Percentiles rank a stretch among this genome's conserved stretches.
phyloP scores from a whole-genome alignment of 139 green algal species.

The Chlamydomonas eustigma region DNA sequence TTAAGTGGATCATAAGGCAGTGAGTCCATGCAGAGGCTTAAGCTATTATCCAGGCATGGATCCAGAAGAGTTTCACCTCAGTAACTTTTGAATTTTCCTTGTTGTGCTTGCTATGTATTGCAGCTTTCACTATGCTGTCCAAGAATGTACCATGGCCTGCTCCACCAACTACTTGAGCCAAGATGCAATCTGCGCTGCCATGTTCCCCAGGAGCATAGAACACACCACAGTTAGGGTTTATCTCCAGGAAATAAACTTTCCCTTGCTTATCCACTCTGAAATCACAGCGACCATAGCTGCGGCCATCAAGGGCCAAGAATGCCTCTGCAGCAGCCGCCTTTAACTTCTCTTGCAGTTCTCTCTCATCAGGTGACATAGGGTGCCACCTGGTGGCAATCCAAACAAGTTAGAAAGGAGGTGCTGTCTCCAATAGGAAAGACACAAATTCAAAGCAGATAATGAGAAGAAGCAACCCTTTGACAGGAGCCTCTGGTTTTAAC shows the following conservation, averaged over 20 bases:
- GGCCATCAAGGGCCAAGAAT: conserved; percentile 12
- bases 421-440: no score
- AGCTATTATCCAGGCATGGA: neutral
- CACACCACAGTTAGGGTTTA: conserved; percentile 35
- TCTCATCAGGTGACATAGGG: neutral
- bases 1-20: no score
- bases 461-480: no score
- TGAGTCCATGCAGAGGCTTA: neutral
- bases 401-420: no score
- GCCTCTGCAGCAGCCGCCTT: neutral
- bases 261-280: conserved; percentile 20
- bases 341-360: conserved; percentile 9
- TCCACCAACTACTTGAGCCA: conserved; percentile 13
- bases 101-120: neutral
- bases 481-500: no score
- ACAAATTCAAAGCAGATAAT: no score
- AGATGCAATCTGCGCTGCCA: conserved; percentile 27
- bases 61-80: neutral
- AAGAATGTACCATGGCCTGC: conserved; percentile 13
- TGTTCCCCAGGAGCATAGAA: conserved; percentile 21
- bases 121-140: conserved; percentile 7
- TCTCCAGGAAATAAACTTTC: conserved; percentile 30
- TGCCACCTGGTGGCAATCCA: no score
- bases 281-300: conserved; percentile 21
- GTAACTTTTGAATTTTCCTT: neutral